A percentile compares a stretch with the other conserved stretches of the same genome.
phyloP scores from a whole-genome alignment of 2,329 filamentous ascomycete species.

The Trichoderma gracile region DNA sequence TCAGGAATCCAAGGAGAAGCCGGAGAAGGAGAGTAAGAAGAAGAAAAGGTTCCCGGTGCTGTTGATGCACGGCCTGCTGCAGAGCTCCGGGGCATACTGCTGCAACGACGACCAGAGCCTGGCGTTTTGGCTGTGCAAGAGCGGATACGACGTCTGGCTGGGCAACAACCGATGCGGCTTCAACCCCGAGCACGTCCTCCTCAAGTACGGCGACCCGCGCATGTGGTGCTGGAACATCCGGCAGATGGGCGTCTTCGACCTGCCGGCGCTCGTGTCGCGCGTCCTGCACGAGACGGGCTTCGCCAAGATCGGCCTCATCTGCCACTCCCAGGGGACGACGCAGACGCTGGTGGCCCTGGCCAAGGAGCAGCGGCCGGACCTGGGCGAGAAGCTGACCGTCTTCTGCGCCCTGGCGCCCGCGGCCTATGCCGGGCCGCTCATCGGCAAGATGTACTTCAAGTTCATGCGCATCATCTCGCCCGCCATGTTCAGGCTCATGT shows the following conservation, averaged over 20 bases:
- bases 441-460: constrained; percentile 86
- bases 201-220: constrained; percentile 74
- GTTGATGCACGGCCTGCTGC: constrained; percentile 83
- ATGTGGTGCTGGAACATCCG: constrained; percentile 98
- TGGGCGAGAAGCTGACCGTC: constrained; percentile 79
- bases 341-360: constrained; percentile 84
- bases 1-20: constrained; percentile 41
- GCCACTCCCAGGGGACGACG: constrained; percentile 89
- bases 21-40: constrained; percentile 43
- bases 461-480: constrained; percentile 84
- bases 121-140: constrained; percentile 89
- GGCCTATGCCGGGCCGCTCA: constrained; percentile 82
- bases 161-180: constrained; percentile 93
- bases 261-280: constrained; percentile 76
- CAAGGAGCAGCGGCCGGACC: constrained; percentile 83
- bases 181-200: constrained; percentile 69
- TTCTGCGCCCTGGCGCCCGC: constrained; percentile 92
- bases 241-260: constrained; percentile 88
- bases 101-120: constrained; percentile 86
- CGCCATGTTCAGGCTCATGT: constrained; percentile 73
- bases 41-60: constrained; percentile 75
- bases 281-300: constrained; percentile 83
- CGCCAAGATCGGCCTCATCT: constrained; percentile 76
- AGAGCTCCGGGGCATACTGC: constrained; percentile 86
- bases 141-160: constrained; percentile 92